Conservation (phyloP, 2,329 filamentous ascomycete genomes). For the Colletotrichum cuscutae region DNA sequence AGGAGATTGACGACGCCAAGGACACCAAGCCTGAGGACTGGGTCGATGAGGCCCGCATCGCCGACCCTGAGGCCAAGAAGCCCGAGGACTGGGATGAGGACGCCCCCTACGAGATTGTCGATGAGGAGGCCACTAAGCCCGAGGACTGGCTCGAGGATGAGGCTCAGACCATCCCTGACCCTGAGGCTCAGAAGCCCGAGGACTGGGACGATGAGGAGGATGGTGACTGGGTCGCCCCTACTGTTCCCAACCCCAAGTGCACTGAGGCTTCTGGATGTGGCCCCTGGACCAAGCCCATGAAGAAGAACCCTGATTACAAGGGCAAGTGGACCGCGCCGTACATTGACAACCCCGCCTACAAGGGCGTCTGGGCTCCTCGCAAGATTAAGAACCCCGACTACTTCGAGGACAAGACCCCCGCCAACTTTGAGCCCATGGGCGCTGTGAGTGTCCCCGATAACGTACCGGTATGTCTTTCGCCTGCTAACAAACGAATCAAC, state of each 20-base stretch:
- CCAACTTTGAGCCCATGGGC: slow-evolving; percentile 98
- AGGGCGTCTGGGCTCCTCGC: slow-evolving; percentile 91
- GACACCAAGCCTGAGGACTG: slow-evolving; percentile 95
- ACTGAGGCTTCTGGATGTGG: slow-evolving; percentile 93
- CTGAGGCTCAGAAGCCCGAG: slow-evolving; percentile 96
- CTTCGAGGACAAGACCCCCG: slow-evolving; percentile 96
- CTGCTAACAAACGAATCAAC: slow-evolving; percentile 23
- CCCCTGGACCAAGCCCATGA: slow-evolving; percentile 90
- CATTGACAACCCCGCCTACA: slow-evolving; percentile 98
- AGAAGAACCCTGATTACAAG: slow-evolving; percentile 97
- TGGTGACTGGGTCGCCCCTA: slow-evolving; percentile 94
- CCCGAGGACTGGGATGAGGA: slow-evolving; percentile 99
- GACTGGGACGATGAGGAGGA: slow-evolving; percentile 99
- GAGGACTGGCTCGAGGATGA: slow-evolving; percentile 97
- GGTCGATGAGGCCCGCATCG: slow-evolving; percentile 92
- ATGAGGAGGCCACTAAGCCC: slow-evolving; percentile 90
- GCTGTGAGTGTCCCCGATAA: slow-evolving; percentile 72
- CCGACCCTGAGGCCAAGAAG: slow-evolving; percentile 94
- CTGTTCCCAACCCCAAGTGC: slow-evolving; percentile 95
- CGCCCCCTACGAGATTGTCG: slow-evolving; percentile 94
- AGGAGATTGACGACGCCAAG: slow-evolving; percentile 94
- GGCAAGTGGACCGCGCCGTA: slow-evolving; percentile 95
- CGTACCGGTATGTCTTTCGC: neutral
- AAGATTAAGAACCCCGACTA: slow-evolving; percentile 98
- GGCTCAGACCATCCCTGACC: slow-evolving; percentile 84